These are phyloP conservation scores for Amanita jacksonii DNA, from an alignment of 768 basidiomycete genomes.

Conservation along the genomic window DNA sequence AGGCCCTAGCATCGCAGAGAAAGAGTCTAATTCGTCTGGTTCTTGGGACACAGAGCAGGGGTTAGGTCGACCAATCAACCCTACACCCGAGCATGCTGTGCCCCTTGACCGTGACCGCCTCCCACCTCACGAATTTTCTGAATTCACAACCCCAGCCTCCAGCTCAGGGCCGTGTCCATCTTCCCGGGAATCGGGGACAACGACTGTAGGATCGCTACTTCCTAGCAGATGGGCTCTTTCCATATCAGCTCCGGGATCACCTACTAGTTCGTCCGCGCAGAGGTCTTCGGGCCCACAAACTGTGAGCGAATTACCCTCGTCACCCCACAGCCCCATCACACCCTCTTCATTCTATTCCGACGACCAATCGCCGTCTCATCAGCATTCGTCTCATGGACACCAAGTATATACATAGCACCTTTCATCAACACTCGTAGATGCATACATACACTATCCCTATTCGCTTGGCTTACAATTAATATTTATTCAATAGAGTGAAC, in stretches of 20 bases:
- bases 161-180: conserved; percentile 23
- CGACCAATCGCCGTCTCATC: neutral
- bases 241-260: conserved; percentile 20
- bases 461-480: neutral
- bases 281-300: neutral
- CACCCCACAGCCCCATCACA: conserved; percentile 1
- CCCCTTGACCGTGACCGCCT: conserved; percentile 30
- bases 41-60: conserved; percentile 10
- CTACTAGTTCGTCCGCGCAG: conserved; percentile 13
- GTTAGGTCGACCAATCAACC: conserved; percentile 34
- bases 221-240: conserved; percentile 31
- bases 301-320: conserved; percentile 4
- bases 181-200: conserved; percentile 27
- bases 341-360: neutral
- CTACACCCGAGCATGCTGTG: conserved; percentile 40
- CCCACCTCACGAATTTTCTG: conserved; percentile 37
- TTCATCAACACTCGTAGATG: too few species aligned
- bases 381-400: neutral
- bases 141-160: conserved; percentile 21
- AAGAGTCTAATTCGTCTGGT: conserved; percentile 10
- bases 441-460: neutral
- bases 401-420: neutral
- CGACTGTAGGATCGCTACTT: conserved; percentile 29
- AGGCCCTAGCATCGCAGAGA: conserved; percentile 35
- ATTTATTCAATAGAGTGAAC: neutral